Percentiles rank a stretch among this genome's conserved stretches.
These are phyloP conservation scores for Boletus insuetus DNA, from an alignment of 768 basidiomycete genomes.

Conservation along the genomic window DNA sequence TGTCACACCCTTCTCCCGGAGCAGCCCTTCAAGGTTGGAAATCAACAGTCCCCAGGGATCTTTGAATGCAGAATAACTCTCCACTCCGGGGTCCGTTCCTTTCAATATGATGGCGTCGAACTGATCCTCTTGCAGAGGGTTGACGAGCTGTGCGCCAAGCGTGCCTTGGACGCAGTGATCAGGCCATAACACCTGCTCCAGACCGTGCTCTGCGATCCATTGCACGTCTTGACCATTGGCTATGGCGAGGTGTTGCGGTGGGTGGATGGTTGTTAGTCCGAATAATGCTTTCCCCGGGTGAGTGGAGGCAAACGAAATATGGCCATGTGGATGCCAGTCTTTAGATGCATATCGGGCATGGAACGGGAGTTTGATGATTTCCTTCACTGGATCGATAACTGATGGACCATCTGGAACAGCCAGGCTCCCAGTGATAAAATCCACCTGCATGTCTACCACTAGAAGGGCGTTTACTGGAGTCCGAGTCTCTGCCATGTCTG, in stretches of 20 bases:
- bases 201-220: constrained; percentile 24
- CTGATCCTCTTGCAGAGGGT: constrained; percentile 41
- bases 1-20: constrained; percentile 44
- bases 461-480: constrained; percentile 47
- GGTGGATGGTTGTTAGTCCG: constrained; percentile 38
- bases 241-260: constrained; percentile 32
- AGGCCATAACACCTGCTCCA: constrained; percentile 71
- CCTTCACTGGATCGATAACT: constrained; percentile 55
- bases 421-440: constrained; percentile 75
- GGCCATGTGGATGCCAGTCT: constrained; percentile 57
- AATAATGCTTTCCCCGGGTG: constrained; percentile 40
- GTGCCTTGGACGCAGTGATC: constrained; percentile 70
- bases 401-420: constrained; percentile 60
- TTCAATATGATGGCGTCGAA: constrained; percentile 49
- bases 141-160: constrained; percentile 59
- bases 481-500: constrained; percentile 15
- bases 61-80: constrained; percentile 80
- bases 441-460: constrained; percentile 80
- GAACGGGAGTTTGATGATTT: constrained; percentile 58
- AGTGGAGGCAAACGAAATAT: constrained; percentile 68
- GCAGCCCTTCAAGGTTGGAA: constrained; percentile 45
- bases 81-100: constrained; percentile 57
- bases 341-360: constrained; percentile 49
- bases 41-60: constrained; percentile 50
- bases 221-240: constrained; percentile 22